These are phyloP conservation scores for Butyriboletus regius DNA, from an alignment of 1,284 basidiomycete genomes.

Conservation along the genomic window DNA sequence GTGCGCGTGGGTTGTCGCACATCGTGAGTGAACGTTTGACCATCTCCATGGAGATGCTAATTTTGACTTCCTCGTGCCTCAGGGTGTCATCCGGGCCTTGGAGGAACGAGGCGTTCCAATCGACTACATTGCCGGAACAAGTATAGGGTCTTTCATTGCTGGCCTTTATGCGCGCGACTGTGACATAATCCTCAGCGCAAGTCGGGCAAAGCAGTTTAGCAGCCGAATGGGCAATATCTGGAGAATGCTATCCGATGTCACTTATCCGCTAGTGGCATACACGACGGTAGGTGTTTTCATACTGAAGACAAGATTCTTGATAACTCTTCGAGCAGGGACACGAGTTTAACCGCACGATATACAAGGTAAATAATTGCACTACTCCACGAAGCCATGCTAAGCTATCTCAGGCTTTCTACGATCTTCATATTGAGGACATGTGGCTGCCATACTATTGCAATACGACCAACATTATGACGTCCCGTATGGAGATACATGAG, in stretches of 20 bases:
- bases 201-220: slow-evolving; percentile 85
- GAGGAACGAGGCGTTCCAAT: slow-evolving; percentile 90
- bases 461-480: slow-evolving; percentile 96
- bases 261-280: slow-evolving; percentile 94
- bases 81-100: slow-evolving; percentile 85
- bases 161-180: slow-evolving; percentile 92
- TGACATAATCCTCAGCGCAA: slow-evolving; percentile 79
- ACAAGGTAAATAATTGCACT: slow-evolving; percentile 50
- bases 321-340: slow-evolving; percentile 55
- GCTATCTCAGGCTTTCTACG: slow-evolving; percentile 69
- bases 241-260: slow-evolving; percentile 90
- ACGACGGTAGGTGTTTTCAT: slow-evolving; percentile 67
- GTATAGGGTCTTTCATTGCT: slow-evolving; percentile 91
- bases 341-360: slow-evolving; percentile 81
- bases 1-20: slow-evolving; percentile 91
- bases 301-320: slow-evolving; percentile 13
- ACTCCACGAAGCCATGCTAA: slow-evolving; percentile 5
- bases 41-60: slow-evolving; percentile 13
- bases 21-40: slow-evolving; percentile 47
- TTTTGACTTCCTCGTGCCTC: slow-evolving; percentile 3
- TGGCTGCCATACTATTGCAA: slow-evolving; percentile 99
- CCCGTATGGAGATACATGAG: slow-evolving; percentile 94
- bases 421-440: slow-evolving; percentile 96
- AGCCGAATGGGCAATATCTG: slow-evolving; percentile 90
- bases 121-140: slow-evolving; percentile 83